A percentile compares a stretch with the other conserved stretches of the same genome.
phyloP scores from a whole-genome alignment of 352 stramenopile genomes.

The Pythium biforme region DNA sequence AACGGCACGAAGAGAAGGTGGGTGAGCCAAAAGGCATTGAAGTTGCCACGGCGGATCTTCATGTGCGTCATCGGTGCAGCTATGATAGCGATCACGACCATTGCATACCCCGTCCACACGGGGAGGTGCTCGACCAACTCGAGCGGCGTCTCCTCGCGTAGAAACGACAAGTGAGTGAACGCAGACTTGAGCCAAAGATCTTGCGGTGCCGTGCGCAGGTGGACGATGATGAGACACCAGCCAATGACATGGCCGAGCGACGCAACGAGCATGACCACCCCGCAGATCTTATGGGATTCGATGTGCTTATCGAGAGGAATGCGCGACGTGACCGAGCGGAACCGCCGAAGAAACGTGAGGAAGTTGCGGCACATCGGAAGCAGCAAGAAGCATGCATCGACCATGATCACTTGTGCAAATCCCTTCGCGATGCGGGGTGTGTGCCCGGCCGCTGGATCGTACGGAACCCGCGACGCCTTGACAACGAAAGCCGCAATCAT shows the following conservation, averaged over 20 bases:
- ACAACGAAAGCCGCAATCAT: conserved; percentile 46
- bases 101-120: conserved; percentile 61
- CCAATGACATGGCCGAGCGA: conserved; percentile 49
- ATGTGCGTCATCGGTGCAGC: conserved; percentile 46
- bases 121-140: conserved; percentile 46
- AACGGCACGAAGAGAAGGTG: conserved; percentile 72
- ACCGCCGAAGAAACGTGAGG: conserved; percentile 46
- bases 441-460: conserved; percentile 54
- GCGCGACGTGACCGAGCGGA: conserved; percentile 36
- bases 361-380: conserved; percentile 76
- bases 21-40: conserved; percentile 68
- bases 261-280: conserved; percentile 63
- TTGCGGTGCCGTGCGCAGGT: conserved; percentile 37
- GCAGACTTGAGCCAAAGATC: conserved; percentile 42
- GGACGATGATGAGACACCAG: conserved; percentile 58
- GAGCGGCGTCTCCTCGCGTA: conserved; percentile 49
- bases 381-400: conserved; percentile 75
- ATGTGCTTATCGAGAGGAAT: conserved; percentile 67
- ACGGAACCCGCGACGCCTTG: conserved; percentile 39
- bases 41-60: conserved; percentile 52
- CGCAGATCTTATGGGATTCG: conserved; percentile 76
- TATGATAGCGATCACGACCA: conserved; percentile 53
- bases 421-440: conserved; percentile 61
- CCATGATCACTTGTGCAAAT: conserved; percentile 67
- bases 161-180: conserved; percentile 47